Conservation (phyloP, 208 protist species). For the Crithidia fasciculata region DNA sequence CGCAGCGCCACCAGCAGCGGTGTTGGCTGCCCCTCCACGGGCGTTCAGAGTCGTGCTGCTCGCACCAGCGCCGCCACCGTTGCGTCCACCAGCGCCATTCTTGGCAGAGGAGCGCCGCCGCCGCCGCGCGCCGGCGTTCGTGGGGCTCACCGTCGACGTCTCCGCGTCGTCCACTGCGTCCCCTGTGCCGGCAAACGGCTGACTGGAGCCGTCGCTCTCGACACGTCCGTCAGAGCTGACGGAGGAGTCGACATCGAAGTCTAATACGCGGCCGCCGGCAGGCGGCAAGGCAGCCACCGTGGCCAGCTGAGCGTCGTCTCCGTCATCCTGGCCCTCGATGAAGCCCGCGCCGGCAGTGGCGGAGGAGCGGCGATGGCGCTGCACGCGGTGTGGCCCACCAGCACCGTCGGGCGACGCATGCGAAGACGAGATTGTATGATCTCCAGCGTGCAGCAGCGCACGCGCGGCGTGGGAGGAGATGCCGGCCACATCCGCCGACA, state of each 20-base stretch:
- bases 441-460: slow-evolving; percentile 21
- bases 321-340: slow-evolving; percentile 21
- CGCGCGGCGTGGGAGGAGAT: slow-evolving; percentile 28
- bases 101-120: neutral
- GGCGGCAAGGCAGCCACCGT: slow-evolving; percentile 23
- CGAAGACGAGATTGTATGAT: neutral
- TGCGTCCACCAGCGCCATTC: neutral
- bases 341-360: slow-evolving; percentile 23
- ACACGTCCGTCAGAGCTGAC: neutral
- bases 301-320: slow-evolving; percentile 16
- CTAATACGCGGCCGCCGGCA: slow-evolving; percentile 27
- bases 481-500: slow-evolving; percentile 17
- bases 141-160: neutral
- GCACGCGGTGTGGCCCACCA: neutral
- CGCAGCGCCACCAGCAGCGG: neutral
- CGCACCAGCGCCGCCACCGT: neutral
- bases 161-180: neutral
- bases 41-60: neutral
- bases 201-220: neutral
- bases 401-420: neutral
- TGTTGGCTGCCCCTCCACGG: neutral
- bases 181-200: neutral
- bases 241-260: slow-evolving; percentile 18
- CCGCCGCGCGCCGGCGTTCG: neutral
- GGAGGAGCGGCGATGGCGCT: slow-evolving; percentile 12